Percentiles rank a stretch among this genome's conserved stretches.
Conservation (phyloP, 352 stramenopile genomes). For the Globisporangium nagaii region DNA sequence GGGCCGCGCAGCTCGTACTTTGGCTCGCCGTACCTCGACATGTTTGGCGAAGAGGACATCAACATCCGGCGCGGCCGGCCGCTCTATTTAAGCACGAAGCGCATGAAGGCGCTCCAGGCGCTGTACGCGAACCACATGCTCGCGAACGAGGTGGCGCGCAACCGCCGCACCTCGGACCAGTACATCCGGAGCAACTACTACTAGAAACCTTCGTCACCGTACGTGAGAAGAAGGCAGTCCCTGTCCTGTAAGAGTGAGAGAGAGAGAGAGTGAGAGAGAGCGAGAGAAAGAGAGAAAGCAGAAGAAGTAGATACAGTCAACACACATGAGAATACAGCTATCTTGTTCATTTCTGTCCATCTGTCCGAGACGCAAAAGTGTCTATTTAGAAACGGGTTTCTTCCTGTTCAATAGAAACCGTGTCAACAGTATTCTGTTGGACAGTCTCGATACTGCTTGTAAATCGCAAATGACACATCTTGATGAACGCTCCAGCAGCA, state of each 20-base stretch:
- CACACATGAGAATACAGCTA: too few relatives aligned
- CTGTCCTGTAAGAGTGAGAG: slow-evolving; percentile 4
- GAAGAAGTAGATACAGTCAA: too few relatives aligned
- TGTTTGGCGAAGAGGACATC: slow-evolving; percentile 88
- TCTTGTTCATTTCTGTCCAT: too few relatives aligned
- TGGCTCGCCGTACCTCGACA: slow-evolving; percentile 79
- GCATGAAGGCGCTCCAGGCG: slow-evolving; percentile 62
- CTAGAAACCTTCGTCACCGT: too few relatives aligned
- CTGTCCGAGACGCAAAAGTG: too few relatives aligned
- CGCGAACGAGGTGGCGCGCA: slow-evolving; percentile 75
- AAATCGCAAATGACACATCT: too few relatives aligned
- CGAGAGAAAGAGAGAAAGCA: too few relatives aligned
- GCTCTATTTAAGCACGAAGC: slow-evolving; percentile 67
- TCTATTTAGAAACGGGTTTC: too few relatives aligned
- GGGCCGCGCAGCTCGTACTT: slow-evolving; percentile 79
- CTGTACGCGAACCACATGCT: slow-evolving; percentile 78
- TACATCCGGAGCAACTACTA: slow-evolving; percentile 87
- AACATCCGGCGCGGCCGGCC: slow-evolving; percentile 71
- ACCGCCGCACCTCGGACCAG: slow-evolving; percentile 80
- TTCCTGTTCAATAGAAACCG: too few relatives aligned
- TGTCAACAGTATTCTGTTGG: too few relatives aligned
- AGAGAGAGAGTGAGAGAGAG: neutral
- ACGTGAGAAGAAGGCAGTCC: slow-evolving; percentile 3
- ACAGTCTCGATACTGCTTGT: too few relatives aligned
- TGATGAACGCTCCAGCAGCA: neutral